Evolutionary conservation across 2,329 filamentous ascomycete species (phyloP).

Genomic region (Ophiostoma sp.): DNA sequence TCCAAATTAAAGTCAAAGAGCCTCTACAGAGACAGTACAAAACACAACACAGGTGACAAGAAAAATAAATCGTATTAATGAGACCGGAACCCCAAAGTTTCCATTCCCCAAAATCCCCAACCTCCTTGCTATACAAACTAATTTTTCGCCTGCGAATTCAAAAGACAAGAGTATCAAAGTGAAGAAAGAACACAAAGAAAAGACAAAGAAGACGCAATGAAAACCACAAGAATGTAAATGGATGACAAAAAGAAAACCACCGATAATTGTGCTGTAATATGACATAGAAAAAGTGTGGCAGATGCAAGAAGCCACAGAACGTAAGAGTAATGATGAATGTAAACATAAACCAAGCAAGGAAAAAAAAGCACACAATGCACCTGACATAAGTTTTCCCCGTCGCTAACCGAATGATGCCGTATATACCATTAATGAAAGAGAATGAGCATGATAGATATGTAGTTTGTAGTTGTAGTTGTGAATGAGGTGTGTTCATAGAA

Average conservation of each 20-base stretch:
- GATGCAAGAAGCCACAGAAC: not conserved
- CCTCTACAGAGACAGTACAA: not conserved
- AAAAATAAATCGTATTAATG: not conserved
- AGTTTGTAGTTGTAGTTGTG: not conserved
- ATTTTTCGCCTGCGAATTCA: not conserved
- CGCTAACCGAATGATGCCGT: conserved; percentile 17
- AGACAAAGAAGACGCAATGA: not conserved
- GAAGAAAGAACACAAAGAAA: not conserved
- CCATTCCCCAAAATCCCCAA: not conserved
- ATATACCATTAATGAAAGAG: not conserved
- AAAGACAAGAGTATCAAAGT: not conserved
- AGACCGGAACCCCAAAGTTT: not conserved
- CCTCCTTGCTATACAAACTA: not conserved
- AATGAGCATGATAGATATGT: not conserved
- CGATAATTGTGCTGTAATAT: not conserved
- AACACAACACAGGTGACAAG: not conserved
- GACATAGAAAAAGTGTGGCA: not conserved
- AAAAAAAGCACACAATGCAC: not conserved
- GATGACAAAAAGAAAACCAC: not conserved
- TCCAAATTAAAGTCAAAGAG: not conserved
- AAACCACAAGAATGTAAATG: not conserved
- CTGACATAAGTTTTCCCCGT: not conserved
- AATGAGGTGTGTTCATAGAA: not conserved
- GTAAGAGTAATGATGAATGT: not conserved
- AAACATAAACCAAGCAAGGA: not conserved